A percentile compares a stretch with the other conserved stretches of the same genome.
Evolutionary conservation across 2,329 filamentous ascomycete species (phyloP).

Genomic region (Periconia sp.): DNA sequence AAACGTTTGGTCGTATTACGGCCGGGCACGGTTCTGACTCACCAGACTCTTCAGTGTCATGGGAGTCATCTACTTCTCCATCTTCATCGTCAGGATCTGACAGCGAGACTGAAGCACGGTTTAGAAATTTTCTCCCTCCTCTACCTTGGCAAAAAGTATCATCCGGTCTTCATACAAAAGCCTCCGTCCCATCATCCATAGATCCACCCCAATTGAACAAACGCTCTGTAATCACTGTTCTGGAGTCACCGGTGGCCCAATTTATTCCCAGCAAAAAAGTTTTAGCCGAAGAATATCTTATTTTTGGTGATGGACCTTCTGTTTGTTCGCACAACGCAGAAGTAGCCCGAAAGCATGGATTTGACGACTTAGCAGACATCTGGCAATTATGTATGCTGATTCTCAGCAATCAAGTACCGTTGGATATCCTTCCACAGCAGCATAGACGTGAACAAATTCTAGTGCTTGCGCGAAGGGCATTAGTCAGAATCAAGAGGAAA

Average conservation of each 20-base stretch:
- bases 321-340: conserved; percentile 83
- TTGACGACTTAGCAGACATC: conserved; percentile 72
- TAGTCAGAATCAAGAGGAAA: conserved; percentile 53
- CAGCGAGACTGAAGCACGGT: conserved; percentile 42
- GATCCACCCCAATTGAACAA: conserved; percentile 36
- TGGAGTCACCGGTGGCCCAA: conserved; percentile 61
- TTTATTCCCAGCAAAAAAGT: conserved; percentile 77
- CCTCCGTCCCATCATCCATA: conserved; percentile 42
- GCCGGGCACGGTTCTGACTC: conserved; percentile 27
- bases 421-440: conserved; percentile 62
- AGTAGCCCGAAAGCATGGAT: conserved; percentile 72
- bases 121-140: conserved; percentile 52
- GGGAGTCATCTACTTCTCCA: conserved; percentile 41
- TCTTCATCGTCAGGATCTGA: conserved; percentile 41
- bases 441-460: conserved; percentile 63
- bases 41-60: conserved; percentile 34
- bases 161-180: conserved; percentile 58
- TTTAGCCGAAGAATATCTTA: conserved; percentile 76
- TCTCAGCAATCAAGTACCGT: conserved; percentile 72
- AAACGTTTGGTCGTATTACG: conserved; percentile 60
- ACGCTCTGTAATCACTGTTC: conserved; percentile 73
- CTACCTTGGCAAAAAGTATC: conserved; percentile 55
- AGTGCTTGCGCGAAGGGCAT: conserved; percentile 67
- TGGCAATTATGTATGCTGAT: conserved; percentile 83
- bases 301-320: conserved; percentile 79